A percentile compares a stretch with the other conserved stretches of the same genome.
phyloP scores from a whole-genome alignment of 495 filamentous ascomycete genomes.

The Podospora sp. region DNA sequence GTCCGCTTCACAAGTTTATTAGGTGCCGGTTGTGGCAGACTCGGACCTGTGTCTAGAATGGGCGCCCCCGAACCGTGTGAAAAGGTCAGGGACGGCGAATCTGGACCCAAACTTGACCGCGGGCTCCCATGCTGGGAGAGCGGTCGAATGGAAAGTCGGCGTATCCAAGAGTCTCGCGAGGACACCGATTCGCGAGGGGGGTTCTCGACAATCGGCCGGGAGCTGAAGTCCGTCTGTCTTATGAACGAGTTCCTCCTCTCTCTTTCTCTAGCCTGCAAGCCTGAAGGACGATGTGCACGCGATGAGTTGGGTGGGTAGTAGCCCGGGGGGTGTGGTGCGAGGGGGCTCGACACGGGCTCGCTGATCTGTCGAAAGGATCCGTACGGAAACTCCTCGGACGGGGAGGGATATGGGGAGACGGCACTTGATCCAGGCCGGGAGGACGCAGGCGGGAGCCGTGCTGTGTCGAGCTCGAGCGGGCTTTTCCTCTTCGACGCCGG shows the following conservation, averaged over 20 bases:
- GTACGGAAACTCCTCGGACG: conserved; percentile 41
- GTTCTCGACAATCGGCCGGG: conserved; percentile 42
- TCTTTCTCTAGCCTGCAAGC: conserved; percentile 37
- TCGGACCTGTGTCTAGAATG: conserved; percentile 51
- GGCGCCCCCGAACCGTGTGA: conserved; percentile 72
- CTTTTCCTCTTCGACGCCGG: conserved; percentile 46
- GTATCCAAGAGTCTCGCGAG: conserved; percentile 72
- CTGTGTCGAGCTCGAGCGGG: conserved; percentile 42
- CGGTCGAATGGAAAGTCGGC: conserved; percentile 68
- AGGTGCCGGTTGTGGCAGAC: conserved; percentile 53
- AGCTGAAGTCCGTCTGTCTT: conserved; percentile 39
- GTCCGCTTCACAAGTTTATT: conserved; percentile 92
- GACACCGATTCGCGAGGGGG: conserved; percentile 52
- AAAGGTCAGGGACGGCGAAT: conserved; percentile 68
- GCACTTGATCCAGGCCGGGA: conserved; percentile 47
- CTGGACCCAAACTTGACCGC: conserved; percentile 65
- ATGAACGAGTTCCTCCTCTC: conserved; percentile 50
- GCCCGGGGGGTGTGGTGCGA: conserved; percentile 34
- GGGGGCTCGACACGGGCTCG: conserved; percentile 29
- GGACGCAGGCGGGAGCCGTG: conserved; percentile 37
- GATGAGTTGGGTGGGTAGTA: conserved; percentile 31
- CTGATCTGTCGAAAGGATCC: conserved; percentile 33
- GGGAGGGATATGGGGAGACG: conserved; percentile 32
- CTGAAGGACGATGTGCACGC: conserved; percentile 30
- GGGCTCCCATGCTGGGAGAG: conserved; percentile 73